phyloP scores from a whole-genome alignment of 108 stramenopile genomes.

The Conticribra weissflogii region DNA sequence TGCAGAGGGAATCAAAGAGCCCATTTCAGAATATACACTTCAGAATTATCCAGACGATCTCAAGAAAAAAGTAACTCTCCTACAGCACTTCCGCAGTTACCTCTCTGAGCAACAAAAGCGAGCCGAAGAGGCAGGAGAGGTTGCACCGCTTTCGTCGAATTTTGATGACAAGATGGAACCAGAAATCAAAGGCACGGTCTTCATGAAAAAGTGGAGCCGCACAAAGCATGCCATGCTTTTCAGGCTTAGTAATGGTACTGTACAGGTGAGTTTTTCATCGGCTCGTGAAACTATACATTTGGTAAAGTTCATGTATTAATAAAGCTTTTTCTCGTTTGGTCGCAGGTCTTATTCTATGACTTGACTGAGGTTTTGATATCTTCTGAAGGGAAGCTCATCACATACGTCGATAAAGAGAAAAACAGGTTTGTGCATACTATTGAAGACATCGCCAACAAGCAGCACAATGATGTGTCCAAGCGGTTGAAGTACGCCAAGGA shows the following conservation, averaged over 20 bases:
- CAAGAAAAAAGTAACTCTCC: slow-evolving; percentile 96
- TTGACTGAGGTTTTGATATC: slow-evolving; percentile 92
- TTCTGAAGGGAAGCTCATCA: slow-evolving; percentile 80
- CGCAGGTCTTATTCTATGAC: slow-evolving; percentile 81
- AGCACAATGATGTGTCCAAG: slow-evolving; percentile 78
- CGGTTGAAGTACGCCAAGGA: slow-evolving; percentile 94
- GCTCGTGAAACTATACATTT: not conserved
- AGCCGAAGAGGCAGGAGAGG: slow-evolving; percentile 50
- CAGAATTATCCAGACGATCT: slow-evolving; percentile 68
- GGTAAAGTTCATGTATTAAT: too few species aligned
- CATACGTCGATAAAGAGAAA: slow-evolving; percentile 89
- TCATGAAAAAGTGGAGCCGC: slow-evolving; percentile 97
- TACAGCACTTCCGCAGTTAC: slow-evolving; percentile 96
- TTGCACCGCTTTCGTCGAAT: slow-evolving; percentile 18
- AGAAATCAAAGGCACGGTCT: slow-evolving; percentile 53
- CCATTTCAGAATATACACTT: slow-evolving; percentile 72
- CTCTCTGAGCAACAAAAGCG: slow-evolving; percentile 91
- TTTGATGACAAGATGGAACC: slow-evolving; percentile 14
- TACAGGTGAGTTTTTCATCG: slow-evolving; percentile 67
- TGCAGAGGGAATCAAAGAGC: slow-evolving; percentile 32
- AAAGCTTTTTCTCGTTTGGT: not conserved
- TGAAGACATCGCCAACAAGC: slow-evolving; percentile 70
- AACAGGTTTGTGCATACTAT: slow-evolving; percentile 71
- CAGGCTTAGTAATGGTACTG: slow-evolving; percentile 94
- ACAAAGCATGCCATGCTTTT: slow-evolving; percentile 98